These are phyloP conservation scores for Coemansia sp. DNA, from an alignment of 192 early-diverging fungal species.

Conservation along the genomic window DNA sequence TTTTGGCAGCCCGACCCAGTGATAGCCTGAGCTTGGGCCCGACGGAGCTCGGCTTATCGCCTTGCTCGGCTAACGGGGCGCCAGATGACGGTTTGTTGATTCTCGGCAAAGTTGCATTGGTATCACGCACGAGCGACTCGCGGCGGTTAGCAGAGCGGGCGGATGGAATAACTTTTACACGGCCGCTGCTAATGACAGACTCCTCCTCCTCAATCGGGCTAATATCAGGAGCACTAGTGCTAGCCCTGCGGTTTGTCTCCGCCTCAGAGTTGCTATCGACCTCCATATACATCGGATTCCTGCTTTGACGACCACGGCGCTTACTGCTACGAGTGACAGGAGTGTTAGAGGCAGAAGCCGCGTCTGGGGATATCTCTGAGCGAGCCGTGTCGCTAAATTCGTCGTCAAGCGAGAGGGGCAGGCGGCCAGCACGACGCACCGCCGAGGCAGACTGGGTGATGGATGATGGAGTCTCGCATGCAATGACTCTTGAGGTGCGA, in stretches of 20 bases:
- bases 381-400: conserved; percentile 8
- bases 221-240: neutral
- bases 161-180: neutral
- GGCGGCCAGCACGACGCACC: conserved; percentile 14
- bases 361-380: neutral
- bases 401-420: conserved; percentile 11
- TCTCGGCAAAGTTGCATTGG: neutral
- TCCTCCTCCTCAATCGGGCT: neutral
- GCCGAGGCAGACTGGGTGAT: neutral
- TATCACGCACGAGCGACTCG: neutral
- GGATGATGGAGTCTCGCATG: neutral
- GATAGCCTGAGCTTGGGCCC: neutral
- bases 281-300: neutral
- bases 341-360: neutral
- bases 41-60: neutral
- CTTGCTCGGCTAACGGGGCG: neutral
- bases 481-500: neutral
- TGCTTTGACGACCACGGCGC: neutral
- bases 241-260: neutral
- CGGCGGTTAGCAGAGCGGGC: neutral
- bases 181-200: neutral
- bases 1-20: neutral
- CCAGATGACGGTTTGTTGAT: neutral
- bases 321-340: neutral
- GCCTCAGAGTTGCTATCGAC: neutral